These are phyloP conservation scores for Daldinia childiae DNA, from an alignment of 495 filamentous ascomycete species.

Conservation along the genomic window DNA sequence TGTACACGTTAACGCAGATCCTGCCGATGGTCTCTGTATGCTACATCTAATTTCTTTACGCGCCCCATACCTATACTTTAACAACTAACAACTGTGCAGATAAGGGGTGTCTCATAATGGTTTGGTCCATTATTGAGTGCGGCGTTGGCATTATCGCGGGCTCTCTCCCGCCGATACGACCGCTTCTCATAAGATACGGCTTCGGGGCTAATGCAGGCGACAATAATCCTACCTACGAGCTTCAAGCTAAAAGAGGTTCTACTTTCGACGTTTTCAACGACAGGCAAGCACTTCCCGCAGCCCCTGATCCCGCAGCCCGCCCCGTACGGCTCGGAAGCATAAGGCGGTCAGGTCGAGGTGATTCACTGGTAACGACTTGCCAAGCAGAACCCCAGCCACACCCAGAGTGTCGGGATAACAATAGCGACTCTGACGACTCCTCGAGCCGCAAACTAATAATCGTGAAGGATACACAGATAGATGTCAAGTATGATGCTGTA, in stretches of 20 bases:
- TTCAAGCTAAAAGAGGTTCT: background rate
- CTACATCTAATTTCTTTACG: background rate
- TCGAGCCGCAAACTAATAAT: slow-evolving; percentile 25
- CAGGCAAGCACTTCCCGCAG: background rate
- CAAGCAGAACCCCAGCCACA: background rate
- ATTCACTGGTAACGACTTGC: slow-evolving; percentile 18
- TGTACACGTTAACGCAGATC: background rate
- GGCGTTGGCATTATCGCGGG: slow-evolving; percentile 42
- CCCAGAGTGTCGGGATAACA: background rate
- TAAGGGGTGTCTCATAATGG: slow-evolving; percentile 2
- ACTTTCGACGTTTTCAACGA: background rate
- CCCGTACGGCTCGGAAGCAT: slow-evolving; percentile 1
- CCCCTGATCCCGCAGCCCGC: background rate
- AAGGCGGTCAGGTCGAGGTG: background rate
- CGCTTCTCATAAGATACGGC: slow-evolving; percentile 17
- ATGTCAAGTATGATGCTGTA: slow-evolving; percentile 21
- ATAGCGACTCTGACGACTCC: background rate
- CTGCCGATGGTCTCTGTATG: slow-evolving; percentile 21
- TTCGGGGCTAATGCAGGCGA: background rate
- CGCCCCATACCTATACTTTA: background rate
- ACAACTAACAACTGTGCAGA: slow-evolving; percentile 16
- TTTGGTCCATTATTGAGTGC: slow-evolving; percentile 38
- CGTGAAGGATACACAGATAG: slow-evolving; percentile 32
- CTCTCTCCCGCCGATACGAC: slow-evolving; percentile 33
- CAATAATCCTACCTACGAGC: background rate